These are phyloP conservation scores for Sungouiella thailandica DNA, from an alignment of 805 yeast species.

Conservation along the genomic window DNA sequence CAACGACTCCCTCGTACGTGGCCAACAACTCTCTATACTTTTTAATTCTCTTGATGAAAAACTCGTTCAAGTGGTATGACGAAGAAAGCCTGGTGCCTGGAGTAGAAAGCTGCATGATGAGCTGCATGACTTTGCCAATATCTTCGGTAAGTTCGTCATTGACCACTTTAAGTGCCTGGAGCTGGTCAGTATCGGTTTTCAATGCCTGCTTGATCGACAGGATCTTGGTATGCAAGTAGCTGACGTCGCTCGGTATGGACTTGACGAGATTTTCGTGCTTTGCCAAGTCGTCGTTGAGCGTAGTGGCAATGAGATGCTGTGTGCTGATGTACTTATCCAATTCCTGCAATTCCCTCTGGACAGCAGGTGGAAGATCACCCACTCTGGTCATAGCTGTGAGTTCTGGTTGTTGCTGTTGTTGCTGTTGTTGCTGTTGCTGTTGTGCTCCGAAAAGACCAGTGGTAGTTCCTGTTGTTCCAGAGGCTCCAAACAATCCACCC, in stretches of 20 bases:
- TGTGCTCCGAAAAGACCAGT: slow-evolving; percentile 2
- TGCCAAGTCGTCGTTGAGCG: slow-evolving; percentile 54
- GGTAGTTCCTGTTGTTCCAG: background rate
- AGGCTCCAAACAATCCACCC: slow-evolving; percentile 10
- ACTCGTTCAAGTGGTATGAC: slow-evolving; percentile 49
- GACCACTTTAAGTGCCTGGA: slow-evolving; percentile 27
- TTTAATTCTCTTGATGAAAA: slow-evolving; percentile 47
- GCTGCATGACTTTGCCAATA: slow-evolving; percentile 49
- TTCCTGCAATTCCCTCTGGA: slow-evolving; percentile 64
- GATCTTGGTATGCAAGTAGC: slow-evolving; percentile 55
- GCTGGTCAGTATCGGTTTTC: slow-evolving; percentile 39
- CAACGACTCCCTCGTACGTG: slow-evolving; percentile 59
- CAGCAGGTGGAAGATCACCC: slow-evolving; percentile 66
- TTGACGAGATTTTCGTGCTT: slow-evolving; percentile 61
- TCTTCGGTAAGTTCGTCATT: slow-evolving; percentile 43
- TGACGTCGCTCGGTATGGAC: slow-evolving; percentile 70
- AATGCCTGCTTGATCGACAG: slow-evolving; percentile 64
- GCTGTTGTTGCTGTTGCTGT: slow-evolving; percentile 32
- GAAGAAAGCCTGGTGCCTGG: slow-evolving; percentile 58
- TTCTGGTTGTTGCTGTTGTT: slow-evolving; percentile 41
- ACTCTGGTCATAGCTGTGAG: slow-evolving; percentile 73
- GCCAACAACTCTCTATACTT: slow-evolving; percentile 43
- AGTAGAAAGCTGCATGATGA: slow-evolving; percentile 44
- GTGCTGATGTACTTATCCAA: slow-evolving; percentile 67
- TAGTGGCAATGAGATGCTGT: slow-evolving; percentile 69